phyloP scores from a whole-genome alignment of 2,329 filamentous ascomycete species.

The Xylariomycetidae sp. region DNA sequence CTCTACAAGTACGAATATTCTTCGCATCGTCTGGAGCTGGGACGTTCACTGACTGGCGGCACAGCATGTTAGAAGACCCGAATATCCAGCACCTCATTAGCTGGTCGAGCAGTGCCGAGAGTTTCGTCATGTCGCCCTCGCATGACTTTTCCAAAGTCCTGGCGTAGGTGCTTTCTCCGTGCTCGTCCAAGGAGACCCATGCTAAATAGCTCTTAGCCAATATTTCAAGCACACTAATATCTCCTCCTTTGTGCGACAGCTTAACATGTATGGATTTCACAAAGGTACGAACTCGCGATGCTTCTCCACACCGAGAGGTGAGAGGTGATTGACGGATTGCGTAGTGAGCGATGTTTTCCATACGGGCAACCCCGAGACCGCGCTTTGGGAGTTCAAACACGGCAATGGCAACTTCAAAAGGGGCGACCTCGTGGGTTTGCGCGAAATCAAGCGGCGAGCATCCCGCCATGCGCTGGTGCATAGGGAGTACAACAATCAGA shows the following conservation, averaged over 20 bases:
- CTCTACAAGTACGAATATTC: conserved; percentile 75
- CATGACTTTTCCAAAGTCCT: conserved; percentile 97
- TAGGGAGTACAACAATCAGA: conserved; percentile 78
- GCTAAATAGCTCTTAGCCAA: conserved; percentile 53
- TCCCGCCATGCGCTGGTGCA: conserved; percentile 91
- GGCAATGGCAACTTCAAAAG: conserved; percentile 96
- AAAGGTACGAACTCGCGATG: conserved; percentile 61
- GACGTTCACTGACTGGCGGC: conserved; percentile 13
- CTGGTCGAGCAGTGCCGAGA: conserved; percentile 89
- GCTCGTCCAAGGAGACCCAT: conserved; percentile 7
- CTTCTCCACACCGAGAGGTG: conserved; percentile 4
- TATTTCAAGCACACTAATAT: conserved; percentile 99
- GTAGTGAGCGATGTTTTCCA: conserved; percentile 97
- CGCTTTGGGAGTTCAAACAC: conserved; percentile 98
- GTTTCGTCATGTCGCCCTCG: conserved; percentile 97
- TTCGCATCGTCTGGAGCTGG: neutral
- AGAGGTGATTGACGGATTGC: conserved; percentile 16
- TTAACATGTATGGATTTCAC: conserved; percentile 99
- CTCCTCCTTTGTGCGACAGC: conserved; percentile 92
- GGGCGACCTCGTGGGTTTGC: conserved; percentile 81
- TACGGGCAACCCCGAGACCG: conserved; percentile 85
- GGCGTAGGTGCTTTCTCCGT: conserved; percentile 58
- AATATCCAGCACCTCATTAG: conserved; percentile 93
- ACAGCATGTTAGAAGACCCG: conserved; percentile 91
- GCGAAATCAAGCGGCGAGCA: conserved; percentile 92